Percentiles rank a stretch among this genome's conserved stretches.
These are phyloP conservation scores for Cryptococcus sp. DNA, from an alignment of 1,284 basidiomycete genomes.

Conservation along the genomic window DNA sequence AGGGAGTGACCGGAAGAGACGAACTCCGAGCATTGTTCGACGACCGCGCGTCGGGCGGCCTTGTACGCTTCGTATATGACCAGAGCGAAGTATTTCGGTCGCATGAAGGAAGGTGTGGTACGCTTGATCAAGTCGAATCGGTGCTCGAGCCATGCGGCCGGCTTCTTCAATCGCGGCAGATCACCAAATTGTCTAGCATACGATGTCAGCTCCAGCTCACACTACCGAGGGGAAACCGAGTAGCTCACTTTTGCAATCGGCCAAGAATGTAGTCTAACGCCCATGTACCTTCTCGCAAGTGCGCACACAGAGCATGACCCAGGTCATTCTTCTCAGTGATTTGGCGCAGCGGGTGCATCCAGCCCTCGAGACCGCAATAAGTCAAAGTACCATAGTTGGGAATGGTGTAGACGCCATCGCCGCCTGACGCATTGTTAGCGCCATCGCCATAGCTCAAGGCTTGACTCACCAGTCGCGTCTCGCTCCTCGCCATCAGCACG, in stretches of 20 bases:
- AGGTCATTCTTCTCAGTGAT: conserved; percentile 87
- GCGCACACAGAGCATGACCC: conserved; percentile 83
- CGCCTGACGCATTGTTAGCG: conserved; percentile 25
- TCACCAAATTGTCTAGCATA: conserved; percentile 63
- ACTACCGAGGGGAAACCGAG: conserved; percentile 4
- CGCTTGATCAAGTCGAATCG: conserved; percentile 76
- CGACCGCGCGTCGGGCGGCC: conserved; percentile 72
- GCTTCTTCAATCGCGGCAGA: conserved; percentile 68
- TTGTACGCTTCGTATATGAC: conserved; percentile 88
- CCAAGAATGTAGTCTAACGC: conserved; percentile 79
- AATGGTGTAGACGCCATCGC: conserved; percentile 73
- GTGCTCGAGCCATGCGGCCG: conserved; percentile 79
- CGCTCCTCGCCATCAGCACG: conserved; percentile 85
- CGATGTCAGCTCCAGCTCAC: not conserved
- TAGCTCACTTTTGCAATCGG: conserved; percentile 69
- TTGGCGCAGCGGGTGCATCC: conserved; percentile 82
- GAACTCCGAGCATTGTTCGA: conserved; percentile 86
- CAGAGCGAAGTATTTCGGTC: conserved; percentile 91
- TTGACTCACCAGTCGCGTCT: conserved; percentile 66
- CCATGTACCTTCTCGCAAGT: conserved; percentile 84
- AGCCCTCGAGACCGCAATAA: conserved; percentile 92
- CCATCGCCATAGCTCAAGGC: not conserved
- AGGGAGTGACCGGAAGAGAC: conserved; percentile 80
- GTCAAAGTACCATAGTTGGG: conserved; percentile 71
- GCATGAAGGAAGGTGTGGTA: conserved; percentile 76